phyloP scores from a whole-genome alignment of 176 grass and related monocot genomes.

The Cenchrus purpureus region DNA sequence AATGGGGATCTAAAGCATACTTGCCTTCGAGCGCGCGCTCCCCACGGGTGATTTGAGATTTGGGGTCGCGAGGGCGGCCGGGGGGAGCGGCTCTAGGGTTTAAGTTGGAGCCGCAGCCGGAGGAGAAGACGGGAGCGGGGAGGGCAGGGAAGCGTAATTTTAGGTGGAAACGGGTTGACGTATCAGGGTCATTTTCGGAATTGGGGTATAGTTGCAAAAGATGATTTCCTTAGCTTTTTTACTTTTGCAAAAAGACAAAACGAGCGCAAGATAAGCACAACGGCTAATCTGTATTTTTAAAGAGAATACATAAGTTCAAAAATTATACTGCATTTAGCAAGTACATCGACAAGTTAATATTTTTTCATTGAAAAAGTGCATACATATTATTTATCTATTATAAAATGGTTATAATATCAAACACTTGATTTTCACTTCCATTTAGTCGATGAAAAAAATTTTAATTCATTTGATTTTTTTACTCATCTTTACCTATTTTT shows the following conservation, averaged over 20 bases:
- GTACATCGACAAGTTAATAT: no score
- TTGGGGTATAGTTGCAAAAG: not conserved
- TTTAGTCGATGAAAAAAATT: no score
- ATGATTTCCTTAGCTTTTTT: not conserved
- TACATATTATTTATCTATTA: no score
- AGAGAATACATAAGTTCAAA: no score
- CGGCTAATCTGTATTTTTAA: no score
- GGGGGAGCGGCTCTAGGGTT: constrained; percentile 47
- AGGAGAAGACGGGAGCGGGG: not conserved
- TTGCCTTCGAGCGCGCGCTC: constrained; percentile 25
- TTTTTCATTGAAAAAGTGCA: no score
- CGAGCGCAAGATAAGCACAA: no score
- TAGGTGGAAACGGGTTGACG: constrained; percentile 29
- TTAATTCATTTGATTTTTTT: no score
- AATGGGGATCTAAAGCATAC: constrained; percentile 24
- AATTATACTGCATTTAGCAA: no score
- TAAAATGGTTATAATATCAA: no score
- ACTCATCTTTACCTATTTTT: no score
- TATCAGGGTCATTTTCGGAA: constrained; percentile 30
- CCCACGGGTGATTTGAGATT: constrained; percentile 38
- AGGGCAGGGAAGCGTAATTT: constrained; percentile 18
- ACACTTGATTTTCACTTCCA: no score
- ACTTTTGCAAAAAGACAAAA: not conserved
- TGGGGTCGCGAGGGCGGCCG: not conserved
- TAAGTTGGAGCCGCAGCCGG: constrained; percentile 40